Percentiles rank a stretch among this genome's conserved stretches.
Conservation (phyloP, 768 basidiomycete species). For the Lanmaoa pseudosensibilis region DNA sequence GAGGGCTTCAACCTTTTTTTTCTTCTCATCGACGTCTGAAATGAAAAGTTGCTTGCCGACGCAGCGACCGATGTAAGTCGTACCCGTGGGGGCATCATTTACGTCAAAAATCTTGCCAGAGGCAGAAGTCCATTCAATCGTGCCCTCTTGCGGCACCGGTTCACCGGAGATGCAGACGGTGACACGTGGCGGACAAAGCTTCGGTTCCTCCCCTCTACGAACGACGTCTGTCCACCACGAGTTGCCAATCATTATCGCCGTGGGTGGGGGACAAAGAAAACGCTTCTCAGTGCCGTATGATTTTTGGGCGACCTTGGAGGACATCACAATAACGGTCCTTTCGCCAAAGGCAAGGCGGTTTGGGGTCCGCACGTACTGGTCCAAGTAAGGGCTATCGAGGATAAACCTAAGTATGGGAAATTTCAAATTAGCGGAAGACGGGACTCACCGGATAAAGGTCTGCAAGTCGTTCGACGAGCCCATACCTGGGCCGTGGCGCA, state of each 20-base stretch:
- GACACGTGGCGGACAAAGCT: conserved; percentile 75
- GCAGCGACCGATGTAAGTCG: conserved; percentile 89
- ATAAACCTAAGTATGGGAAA: conserved; percentile 13
- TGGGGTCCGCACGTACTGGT: conserved; percentile 79
- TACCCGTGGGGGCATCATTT: conserved; percentile 72
- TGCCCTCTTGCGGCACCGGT: conserved; percentile 78
- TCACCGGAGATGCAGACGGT: conserved; percentile 93
- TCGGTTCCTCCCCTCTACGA: conserved; percentile 71
- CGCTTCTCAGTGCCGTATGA: conserved; percentile 96
- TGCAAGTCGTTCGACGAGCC: conserved; percentile 71
- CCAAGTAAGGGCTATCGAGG: conserved; percentile 65
- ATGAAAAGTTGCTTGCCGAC: conserved; percentile 96
- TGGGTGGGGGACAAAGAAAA: conserved; percentile 92
- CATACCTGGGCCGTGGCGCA: conserved; percentile 61
- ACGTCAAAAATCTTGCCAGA: conserved; percentile 84
- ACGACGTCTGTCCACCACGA: conserved; percentile 90
- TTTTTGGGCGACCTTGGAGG: conserved; percentile 96
- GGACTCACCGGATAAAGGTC: conserved; percentile 71
- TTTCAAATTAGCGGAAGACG: conserved; percentile 19
- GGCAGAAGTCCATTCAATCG: conserved; percentile 84
- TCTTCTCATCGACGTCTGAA: conserved; percentile 91
- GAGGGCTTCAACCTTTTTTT: conserved; percentile 91
- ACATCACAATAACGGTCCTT: conserved; percentile 94
- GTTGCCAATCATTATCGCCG: conserved; percentile 90
- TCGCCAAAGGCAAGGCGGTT: conserved; percentile 92